Conservation (phyloP, 2,329 filamentous ascomycete genomes). For the Ophiosphaerella korrae region DNA sequence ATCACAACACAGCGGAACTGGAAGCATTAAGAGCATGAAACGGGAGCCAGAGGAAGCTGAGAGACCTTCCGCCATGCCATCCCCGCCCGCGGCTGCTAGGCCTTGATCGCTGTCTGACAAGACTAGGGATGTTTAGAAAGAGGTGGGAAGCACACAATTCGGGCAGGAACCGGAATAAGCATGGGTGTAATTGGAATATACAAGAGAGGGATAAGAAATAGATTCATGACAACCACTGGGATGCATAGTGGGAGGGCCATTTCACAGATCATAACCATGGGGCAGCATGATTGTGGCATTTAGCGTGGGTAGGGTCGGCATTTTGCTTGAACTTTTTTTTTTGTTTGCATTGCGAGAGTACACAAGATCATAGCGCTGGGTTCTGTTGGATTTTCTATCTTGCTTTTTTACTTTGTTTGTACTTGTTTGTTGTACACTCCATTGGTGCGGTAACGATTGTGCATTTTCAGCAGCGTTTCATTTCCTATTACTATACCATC, state of each 20-base stretch:
- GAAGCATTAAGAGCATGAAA: constrained; percentile 43
- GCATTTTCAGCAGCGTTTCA: constrained; percentile 27
- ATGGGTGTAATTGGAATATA: constrained; percentile 10
- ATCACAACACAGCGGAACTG: constrained; percentile 42
- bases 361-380: constrained; percentile 37
- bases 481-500: constrained; percentile 13
- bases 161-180: constrained; percentile 38
- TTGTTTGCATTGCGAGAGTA: constrained; percentile 16
- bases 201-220: constrained; percentile 11
- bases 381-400: constrained; percentile 23
- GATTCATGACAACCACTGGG: constrained; percentile 3
- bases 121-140: neutral
- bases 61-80: constrained; percentile 23
- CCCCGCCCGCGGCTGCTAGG: constrained; percentile 20
- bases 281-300: constrained; percentile 47
- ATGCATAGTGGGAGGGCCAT: constrained; percentile 20
- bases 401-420: constrained; percentile 5
- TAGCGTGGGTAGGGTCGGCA: constrained; percentile 41
- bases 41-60: constrained; percentile 38
- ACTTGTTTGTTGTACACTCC: constrained; percentile 31
- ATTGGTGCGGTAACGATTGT: constrained; percentile 28
- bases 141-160: constrained; percentile 8
- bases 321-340: constrained; percentile 25
- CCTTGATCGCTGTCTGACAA: neutral
- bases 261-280: constrained; percentile 11